Evolutionary conservation across 495 filamentous ascomycete genomes (phyloP).

Genomic region (Aspergillus asperescens): DNA sequence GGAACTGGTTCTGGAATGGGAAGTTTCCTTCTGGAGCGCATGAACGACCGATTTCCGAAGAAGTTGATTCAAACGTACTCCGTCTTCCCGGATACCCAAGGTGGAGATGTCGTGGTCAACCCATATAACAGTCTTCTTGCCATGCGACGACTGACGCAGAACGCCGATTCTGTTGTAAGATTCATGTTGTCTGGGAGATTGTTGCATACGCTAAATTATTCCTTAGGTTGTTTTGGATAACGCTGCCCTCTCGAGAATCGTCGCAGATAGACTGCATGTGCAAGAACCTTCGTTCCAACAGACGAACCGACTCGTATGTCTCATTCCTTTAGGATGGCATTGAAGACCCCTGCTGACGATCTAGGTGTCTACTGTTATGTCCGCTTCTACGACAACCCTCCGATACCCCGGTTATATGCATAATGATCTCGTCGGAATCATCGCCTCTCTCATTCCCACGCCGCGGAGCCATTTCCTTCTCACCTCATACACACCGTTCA

Average conservation of each 20-base stretch:
- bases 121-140: constrained; percentile 95
- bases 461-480: constrained; percentile 96
- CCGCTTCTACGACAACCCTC: constrained; percentile 90
- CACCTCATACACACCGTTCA: constrained; percentile 97
- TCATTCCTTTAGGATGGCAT: neutral
- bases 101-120: constrained; percentile 90
- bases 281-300: constrained; percentile 93
- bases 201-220: constrained; percentile 7
- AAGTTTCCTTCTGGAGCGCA: constrained; percentile 88
- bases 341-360: neutral
- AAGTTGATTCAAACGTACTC: constrained; percentile 99
- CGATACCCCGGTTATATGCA: constrained; percentile 99
- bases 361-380: constrained; percentile 93
- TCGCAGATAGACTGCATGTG: constrained; percentile 87
- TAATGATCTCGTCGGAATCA: constrained; percentile 95
- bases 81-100: constrained; percentile 89
- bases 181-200: neutral
- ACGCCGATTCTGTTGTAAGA: constrained; percentile 85
- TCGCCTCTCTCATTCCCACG: constrained; percentile 92
- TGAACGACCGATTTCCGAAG: constrained; percentile 97
- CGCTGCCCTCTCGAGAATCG: constrained; percentile 87
- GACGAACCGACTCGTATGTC: constrained; percentile 82
- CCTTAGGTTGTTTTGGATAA: constrained; percentile 86
- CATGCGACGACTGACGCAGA: constrained; percentile 85
- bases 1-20: constrained; percentile 93